Percentiles rank a stretch among this genome's conserved stretches.
Evolutionary conservation across 164 flowering plant genomes (phyloP).

Genomic region (Hamamelis virginiana): DNA sequence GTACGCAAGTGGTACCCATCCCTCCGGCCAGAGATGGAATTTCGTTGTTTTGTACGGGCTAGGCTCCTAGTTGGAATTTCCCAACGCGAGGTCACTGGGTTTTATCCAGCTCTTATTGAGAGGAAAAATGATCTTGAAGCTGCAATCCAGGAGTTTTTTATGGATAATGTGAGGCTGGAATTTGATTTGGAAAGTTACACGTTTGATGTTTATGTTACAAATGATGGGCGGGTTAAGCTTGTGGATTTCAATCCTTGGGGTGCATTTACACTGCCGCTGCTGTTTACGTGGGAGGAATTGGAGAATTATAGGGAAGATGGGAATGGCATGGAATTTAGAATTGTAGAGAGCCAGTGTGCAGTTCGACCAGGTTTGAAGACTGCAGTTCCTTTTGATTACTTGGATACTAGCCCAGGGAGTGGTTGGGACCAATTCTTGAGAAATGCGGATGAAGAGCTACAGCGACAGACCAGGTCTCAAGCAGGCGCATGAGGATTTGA

Average conservation of each 20-base stretch:
- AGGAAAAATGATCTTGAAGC: conserved; percentile 38
- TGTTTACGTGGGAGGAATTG: conserved; percentile 87
- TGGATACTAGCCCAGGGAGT: conserved; percentile 82
- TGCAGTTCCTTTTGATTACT: conserved; percentile 89
- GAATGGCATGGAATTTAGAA: conserved; percentile 48
- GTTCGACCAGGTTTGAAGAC: conserved; percentile 93
- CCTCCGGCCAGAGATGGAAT: conserved; percentile 79
- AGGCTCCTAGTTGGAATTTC: conserved; percentile 62
- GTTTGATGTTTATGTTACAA: conserved; percentile 80
- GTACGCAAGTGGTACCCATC: conserved; percentile 84
- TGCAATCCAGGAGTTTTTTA: conserved; percentile 49
- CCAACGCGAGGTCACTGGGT: conserved; percentile 83
- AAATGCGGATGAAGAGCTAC: conserved; percentile 61
- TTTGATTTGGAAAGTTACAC: conserved; percentile 72
- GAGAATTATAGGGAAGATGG: conserved; percentile 31
- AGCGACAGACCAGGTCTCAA: conserved; percentile 37
- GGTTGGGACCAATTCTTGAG: conserved; percentile 94
- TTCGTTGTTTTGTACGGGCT: conserved; percentile 73
- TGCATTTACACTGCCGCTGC: conserved; percentile 67
- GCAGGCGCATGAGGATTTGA: conserved; percentile 37
- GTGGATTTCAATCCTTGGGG: conserved; percentile 93
- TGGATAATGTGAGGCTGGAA: conserved; percentile 33
- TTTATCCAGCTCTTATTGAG: conserved; percentile 66
- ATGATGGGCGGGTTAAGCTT: conserved; percentile 61
- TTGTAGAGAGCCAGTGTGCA: conserved; percentile 67